Evolutionary conservation across 2,329 filamentous ascomycete genomes (phyloP), one percentile per base, ranked within the genome.

Genomic region (Aspergillus sp.): DNA sequence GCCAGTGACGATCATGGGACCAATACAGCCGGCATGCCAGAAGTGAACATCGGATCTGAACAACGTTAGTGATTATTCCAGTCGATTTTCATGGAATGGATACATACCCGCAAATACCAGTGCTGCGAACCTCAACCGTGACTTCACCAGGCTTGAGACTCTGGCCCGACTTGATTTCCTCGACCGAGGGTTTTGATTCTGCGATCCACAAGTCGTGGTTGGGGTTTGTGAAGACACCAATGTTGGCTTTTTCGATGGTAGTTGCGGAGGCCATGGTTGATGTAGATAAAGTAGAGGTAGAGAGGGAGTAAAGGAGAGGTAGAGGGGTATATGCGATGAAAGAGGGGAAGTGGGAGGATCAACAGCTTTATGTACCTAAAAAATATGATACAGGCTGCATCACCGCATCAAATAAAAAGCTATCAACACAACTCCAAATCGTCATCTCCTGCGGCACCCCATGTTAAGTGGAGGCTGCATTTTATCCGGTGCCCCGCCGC

Each of bases 171-270:
- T 77, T 78, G 57, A 94, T 83, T 49, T 82, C 82, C 64, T 94
- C 86, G 27, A 88, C 70, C 36, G 79, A 83, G 5, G 91, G 91
- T 56, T 81, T 76, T 9, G 90, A 83, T 52, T 88, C 83, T 44
- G 78, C 86, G 48, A 96, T 81, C 88, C 90, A 97, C 42, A 97
- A 76, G 48, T 95, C 87, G 66, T 97, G 91, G 46, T 82, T 80
- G 12, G 91, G 89, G 72, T 97, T 95, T 41, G 91, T 97, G 77
- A 86, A 97, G 54, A 97, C 90, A 57, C 90, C 91, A 64, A 97
- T 94, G 72, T 97, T 97, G 45, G 87, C 73, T 77, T 94, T 93
- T 46, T 78, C 72, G 37, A 77, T 71, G 65, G 55, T 53, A 28
- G 56, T 62, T 47, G 58, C 54, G 47, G 53, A 52, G 43, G 61